phyloP scores from a whole-genome alignment of 2,329 filamentous ascomycete species.

The Sarocladium brachiariae region DNA sequence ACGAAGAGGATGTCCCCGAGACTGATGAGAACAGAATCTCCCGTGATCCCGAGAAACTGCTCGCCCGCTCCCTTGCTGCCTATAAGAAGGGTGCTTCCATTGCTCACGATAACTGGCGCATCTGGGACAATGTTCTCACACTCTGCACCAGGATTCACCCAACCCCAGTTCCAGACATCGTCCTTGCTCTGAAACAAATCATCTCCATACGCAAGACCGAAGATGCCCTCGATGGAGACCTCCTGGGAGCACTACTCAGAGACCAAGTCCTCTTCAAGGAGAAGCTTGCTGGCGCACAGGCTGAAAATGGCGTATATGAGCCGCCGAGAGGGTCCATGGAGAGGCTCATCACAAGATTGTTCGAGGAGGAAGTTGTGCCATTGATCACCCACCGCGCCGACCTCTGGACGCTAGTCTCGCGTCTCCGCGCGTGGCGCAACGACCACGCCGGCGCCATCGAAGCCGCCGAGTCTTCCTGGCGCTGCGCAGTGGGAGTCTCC shows the following conservation, averaged over 20 bases:
- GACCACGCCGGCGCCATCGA: constrained; percentile 69
- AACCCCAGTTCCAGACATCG: constrained; percentile 66
- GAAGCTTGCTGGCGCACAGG: constrained; percentile 19
- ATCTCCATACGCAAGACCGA: constrained; percentile 75
- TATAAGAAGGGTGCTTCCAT: constrained; percentile 82
- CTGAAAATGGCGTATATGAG: constrained; percentile 22
- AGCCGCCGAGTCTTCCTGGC: constrained; percentile 85
- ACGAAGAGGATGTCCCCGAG: constrained; percentile 22
- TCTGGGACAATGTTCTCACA: constrained; percentile 95
- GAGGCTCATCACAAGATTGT: constrained; percentile 59
- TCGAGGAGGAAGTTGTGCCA: constrained; percentile 70
- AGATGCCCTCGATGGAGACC: constrained; percentile 65
- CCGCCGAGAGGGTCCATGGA: constrained; percentile 50
- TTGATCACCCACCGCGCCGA: constrained; percentile 74
- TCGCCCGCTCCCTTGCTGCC: constrained; percentile 71
- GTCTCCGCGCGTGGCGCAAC: constrained; percentile 65
- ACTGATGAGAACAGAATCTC: constrained; percentile 20
- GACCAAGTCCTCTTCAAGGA: constrained; percentile 52
- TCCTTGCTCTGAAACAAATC: constrained; percentile 67
- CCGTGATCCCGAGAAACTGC: constrained; percentile 51
- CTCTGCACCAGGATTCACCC: constrained; percentile 73
- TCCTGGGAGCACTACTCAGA: constrained; percentile 65
- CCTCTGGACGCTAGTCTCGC: constrained; percentile 69
- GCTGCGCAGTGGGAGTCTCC: constrained; percentile 55
- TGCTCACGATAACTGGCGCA: constrained; percentile 80